Evolutionary conservation across 202 grass and related monocot species (phyloP).

Genomic region (Digitaria exilis): DNA sequence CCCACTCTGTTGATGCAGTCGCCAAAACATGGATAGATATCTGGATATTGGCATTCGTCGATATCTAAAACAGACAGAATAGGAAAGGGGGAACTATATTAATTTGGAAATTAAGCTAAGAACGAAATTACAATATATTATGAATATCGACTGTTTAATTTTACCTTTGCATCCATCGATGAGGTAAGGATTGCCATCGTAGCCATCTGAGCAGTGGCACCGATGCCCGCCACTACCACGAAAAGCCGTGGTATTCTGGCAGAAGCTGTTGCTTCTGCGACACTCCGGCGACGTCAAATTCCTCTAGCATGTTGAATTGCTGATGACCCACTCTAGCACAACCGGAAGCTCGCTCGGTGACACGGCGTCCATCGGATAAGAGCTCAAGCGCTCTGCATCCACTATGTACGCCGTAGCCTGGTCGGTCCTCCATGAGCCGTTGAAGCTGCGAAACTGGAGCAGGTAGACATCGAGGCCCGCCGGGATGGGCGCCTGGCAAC

Average conservation of each 20-base stretch:
- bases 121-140: too few species aligned
- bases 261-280: constrained; percentile 1
- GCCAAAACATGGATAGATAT: constrained; percentile 10
- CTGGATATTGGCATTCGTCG: not conserved
- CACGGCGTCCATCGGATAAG: not conserved
- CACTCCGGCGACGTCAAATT: not conserved
- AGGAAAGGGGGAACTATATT: too few species aligned
- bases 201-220: not conserved
- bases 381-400: not conserved
- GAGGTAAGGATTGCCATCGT: constrained; percentile 6
- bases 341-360: not conserved
- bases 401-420: not conserved
- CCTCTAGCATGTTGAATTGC: not conserved
- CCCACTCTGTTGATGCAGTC: not conserved
- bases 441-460: not conserved
- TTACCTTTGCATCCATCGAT: not conserved
- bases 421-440: not conserved
- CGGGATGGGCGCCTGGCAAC: constrained; percentile 34
- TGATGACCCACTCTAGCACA: not conserved
- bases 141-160: not conserved
- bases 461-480: not conserved
- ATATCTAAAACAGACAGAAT: not conserved
- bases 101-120: too few species aligned
- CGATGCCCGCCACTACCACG: not conserved
- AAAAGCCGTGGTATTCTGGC: not conserved